Conservation (phyloP, 2,329 filamentous ascomycete species). For the Ophiostoma ips region DNA sequence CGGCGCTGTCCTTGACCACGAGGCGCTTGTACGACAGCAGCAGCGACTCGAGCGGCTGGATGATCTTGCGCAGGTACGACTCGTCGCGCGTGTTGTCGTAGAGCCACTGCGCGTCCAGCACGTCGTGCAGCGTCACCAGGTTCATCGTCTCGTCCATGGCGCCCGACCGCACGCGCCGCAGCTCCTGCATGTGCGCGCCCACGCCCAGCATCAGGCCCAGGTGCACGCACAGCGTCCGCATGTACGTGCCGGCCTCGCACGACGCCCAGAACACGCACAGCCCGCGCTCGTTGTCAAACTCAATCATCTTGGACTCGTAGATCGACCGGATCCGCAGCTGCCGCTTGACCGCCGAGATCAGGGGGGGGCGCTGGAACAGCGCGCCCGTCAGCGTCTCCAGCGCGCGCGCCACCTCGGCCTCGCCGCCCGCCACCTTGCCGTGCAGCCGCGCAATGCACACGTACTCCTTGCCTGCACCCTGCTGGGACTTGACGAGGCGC, state of each 20-base stretch:
- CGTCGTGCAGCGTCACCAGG: conserved; percentile 87
- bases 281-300: conserved; percentile 97
- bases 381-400: conserved; percentile 94
- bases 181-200: conserved; percentile 88
- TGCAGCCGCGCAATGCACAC: conserved; percentile 91
- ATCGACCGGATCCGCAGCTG: conserved; percentile 89
- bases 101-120: conserved; percentile 90
- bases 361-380: conserved; percentile 87
- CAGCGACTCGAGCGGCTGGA: conserved; percentile 82
- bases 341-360: conserved; percentile 98
- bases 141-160: conserved; percentile 86
- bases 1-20: conserved; percentile 91
- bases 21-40: conserved; percentile 90
- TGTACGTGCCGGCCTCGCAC: conserved; percentile 97
- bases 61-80: conserved; percentile 79
- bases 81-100: conserved; percentile 95
- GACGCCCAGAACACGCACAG: conserved; percentile 98
- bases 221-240: conserved; percentile 95
- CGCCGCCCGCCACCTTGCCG: conserved; percentile 85
- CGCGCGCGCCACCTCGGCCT: conserved; percentile 83
- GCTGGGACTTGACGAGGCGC: conserved; percentile 94
- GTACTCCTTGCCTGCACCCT: conserved; percentile 98
- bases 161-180: conserved; percentile 82
- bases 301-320: conserved; percentile 88
- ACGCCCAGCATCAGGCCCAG: conserved; percentile 41